Evolutionary conservation across 768 basidiomycete genomes (phyloP).

Genomic region (Pisolithus sp.): DNA sequence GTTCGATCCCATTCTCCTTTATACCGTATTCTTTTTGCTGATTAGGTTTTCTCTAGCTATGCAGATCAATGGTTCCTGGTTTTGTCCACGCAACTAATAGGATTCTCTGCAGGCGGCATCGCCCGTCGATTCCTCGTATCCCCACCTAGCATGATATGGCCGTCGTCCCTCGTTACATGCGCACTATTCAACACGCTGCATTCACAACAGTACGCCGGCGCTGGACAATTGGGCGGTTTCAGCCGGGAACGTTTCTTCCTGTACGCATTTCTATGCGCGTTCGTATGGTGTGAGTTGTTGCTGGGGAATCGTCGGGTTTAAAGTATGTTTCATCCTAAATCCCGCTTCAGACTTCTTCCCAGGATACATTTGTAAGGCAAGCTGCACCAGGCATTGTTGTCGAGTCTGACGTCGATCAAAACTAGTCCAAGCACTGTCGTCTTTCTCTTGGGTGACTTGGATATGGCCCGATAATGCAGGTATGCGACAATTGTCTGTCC

Average conservation of each 20-base stretch:
- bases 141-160: constrained; percentile 65
- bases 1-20: constrained; percentile 28
- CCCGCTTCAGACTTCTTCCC: no score
- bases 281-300: no score
- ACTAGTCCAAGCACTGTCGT: constrained; percentile 42
- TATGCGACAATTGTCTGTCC: constrained; percentile 23
- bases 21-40: neutral
- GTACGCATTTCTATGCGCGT: constrained; percentile 49
- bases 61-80: constrained; percentile 76
- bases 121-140: constrained; percentile 67
- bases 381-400: neutral
- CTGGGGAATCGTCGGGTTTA: no score
- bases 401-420: constrained; percentile 15
- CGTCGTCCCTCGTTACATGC: constrained; percentile 65
- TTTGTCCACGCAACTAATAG: constrained; percentile 70
- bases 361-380: constrained; percentile 36
- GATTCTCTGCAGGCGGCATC: constrained; percentile 77
- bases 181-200: constrained; percentile 76
- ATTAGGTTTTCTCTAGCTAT: constrained; percentile 2
- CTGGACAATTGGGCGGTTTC: constrained; percentile 55
- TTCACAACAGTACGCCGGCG: constrained; percentile 58
- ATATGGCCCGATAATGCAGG: constrained; percentile 43
- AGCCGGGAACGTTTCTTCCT: constrained; percentile 75
- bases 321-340: no score
- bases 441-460: no score